These are phyloP conservation scores for Globisporangium solare DNA, from an alignment of 352 stramenopile genomes.

Conservation along the genomic window DNA sequence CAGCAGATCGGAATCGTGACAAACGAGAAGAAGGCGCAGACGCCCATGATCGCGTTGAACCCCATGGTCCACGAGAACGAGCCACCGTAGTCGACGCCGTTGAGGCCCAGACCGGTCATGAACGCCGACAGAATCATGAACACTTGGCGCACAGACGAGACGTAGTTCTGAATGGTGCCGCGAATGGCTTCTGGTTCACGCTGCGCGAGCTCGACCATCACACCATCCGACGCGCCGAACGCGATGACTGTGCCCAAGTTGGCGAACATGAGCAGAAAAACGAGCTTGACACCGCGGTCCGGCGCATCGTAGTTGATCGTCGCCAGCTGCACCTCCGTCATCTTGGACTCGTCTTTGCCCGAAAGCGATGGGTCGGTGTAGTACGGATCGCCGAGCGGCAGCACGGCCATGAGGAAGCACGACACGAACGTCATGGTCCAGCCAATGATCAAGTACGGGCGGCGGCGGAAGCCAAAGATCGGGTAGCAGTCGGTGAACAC, in stretches of 20 bases:
- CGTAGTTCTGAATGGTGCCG: slow-evolving; percentile 41
- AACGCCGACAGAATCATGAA: slow-evolving; percentile 45
- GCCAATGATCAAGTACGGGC: slow-evolving; percentile 76
- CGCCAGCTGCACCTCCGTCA: slow-evolving; percentile 35
- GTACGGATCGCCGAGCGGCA: slow-evolving; percentile 44
- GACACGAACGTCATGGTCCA: slow-evolving; percentile 36
- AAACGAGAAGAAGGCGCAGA: slow-evolving; percentile 28
- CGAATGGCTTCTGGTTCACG: slow-evolving; percentile 42
- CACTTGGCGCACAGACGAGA: slow-evolving; percentile 29
- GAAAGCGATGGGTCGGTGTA: slow-evolving; percentile 27
- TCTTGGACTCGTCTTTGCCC: slow-evolving; percentile 22
- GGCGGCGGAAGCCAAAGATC: slow-evolving; percentile 73
- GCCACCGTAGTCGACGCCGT: slow-evolving; percentile 50
- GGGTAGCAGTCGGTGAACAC: slow-evolving; percentile 80
- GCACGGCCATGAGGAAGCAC: slow-evolving; percentile 40
- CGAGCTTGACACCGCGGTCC: slow-evolving; percentile 34
- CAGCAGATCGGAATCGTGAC: slow-evolving; percentile 29
- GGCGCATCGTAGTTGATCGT: slow-evolving; percentile 47
- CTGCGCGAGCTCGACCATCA: slow-evolving; percentile 55
- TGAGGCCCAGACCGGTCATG: slow-evolving; percentile 54
- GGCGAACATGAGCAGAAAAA: slow-evolving; percentile 51
- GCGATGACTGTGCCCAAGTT: slow-evolving; percentile 53
- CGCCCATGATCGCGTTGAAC: slow-evolving; percentile 44
- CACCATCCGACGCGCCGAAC: slow-evolving; percentile 38
- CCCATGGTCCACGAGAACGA: slow-evolving; percentile 41